Evolutionary conservation across 371 early-diverging fungal species (phyloP).

Genomic region (Zychaea mexicana): DNA sequence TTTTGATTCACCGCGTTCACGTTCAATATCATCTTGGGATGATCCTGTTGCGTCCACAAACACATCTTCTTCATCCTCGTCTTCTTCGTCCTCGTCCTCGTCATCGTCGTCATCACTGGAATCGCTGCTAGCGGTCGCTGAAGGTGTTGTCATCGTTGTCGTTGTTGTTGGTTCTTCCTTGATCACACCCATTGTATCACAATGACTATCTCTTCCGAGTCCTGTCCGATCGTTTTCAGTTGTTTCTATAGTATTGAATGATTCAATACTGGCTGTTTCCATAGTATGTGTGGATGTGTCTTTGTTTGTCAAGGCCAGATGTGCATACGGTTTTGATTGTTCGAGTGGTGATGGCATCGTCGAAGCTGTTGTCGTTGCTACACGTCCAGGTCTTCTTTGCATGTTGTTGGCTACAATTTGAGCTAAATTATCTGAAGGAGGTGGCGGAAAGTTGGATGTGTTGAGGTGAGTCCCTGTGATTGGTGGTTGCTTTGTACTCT

Average conservation of each 20-base stretch:
- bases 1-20: conserved; percentile 29
- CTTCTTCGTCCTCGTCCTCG: conserved; percentile 27
- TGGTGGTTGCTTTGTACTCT: not conserved
- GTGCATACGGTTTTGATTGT: not conserved
- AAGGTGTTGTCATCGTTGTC: not conserved
- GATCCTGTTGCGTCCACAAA: conserved; percentile 45
- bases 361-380: not conserved
- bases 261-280: not conserved
- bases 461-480: not conserved
- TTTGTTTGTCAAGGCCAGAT: too few relatives aligned
- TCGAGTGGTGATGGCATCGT: too few relatives aligned
- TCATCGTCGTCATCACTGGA: conserved; percentile 19
- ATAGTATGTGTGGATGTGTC: not conserved
- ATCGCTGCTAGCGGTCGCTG: conserved; percentile 10
- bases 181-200: conserved; percentile 1
- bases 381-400: not conserved
- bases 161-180: conserved; percentile 1
- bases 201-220: not conserved
- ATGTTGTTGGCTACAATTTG: not conserved
- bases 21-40: conserved; percentile 44
- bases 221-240: not conserved
- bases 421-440: conserved; percentile 1
- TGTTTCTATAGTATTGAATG: not conserved
- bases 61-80: conserved; percentile 30
- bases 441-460: not conserved